phyloP scores from a whole-genome alignment of 768 basidiomycete species.

The Trametes villosa region DNA sequence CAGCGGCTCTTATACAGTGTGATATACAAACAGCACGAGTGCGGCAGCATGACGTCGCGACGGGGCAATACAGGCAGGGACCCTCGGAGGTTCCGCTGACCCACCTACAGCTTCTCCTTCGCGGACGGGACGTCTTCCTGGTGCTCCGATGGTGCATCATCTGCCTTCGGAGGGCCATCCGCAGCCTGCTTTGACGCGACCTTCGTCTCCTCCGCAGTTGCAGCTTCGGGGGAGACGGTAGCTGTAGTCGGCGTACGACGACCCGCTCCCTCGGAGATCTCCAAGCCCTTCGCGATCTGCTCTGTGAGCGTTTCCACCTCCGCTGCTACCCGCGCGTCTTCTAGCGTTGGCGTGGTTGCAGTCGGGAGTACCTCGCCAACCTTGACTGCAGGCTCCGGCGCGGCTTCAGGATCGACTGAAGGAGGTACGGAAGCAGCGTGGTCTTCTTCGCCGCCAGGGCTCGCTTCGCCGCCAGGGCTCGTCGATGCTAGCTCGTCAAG shows the following conservation, averaged over 20 bases:
- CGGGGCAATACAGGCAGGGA: background rate
- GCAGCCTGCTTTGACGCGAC: background rate
- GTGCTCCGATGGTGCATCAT: background rate
- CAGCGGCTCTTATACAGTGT: background rate
- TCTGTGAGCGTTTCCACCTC: constrained; percentile 13
- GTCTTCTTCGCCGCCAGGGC: no score
- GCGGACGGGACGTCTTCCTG: background rate
- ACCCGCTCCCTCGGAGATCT: constrained; percentile 7
- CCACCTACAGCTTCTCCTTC: constrained; percentile 16
- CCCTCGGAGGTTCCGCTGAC: background rate
- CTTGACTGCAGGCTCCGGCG: background rate
- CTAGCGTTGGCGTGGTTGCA: background rate
- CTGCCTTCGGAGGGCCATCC: background rate
- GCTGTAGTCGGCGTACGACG: background rate
- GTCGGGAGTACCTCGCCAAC: background rate
- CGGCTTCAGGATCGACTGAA: background rate
- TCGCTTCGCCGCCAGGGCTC: no score
- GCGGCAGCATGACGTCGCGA: background rate
- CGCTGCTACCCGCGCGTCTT: constrained; percentile 13
- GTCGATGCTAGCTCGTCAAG: constrained; percentile 12
- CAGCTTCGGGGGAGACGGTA: constrained; percentile 1
- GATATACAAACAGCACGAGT: constrained; percentile 6
- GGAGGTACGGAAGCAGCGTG: no score
- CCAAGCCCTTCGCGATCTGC: constrained; percentile 14
- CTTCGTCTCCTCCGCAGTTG: background rate